A percentile compares a stretch with the other conserved stretches of the same genome.
These are phyloP conservation scores for Colletotrichum spinosum DNA, from an alignment of 2,329 filamentous ascomycete species.

Conservation along the genomic window DNA sequence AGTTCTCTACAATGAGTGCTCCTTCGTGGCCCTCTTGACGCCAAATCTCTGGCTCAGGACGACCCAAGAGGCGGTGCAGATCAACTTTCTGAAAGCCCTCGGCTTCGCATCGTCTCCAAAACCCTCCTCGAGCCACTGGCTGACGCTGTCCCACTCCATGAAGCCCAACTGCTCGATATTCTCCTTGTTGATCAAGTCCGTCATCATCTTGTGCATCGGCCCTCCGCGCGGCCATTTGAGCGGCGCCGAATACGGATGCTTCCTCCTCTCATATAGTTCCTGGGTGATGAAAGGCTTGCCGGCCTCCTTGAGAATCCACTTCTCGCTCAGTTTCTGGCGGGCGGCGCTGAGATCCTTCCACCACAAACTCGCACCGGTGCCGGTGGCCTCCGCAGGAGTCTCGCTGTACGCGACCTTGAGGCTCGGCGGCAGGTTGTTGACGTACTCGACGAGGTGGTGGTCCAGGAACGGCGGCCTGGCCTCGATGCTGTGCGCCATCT, in stretches of 20 bases:
- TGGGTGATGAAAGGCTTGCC: constrained; percentile 51
- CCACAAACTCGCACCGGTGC: constrained; percentile 30
- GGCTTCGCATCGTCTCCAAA: constrained; percentile 51
- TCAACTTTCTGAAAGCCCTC: constrained; percentile 19
- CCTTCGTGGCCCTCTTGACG: constrained; percentile 11
- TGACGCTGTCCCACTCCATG: constrained; percentile 50
- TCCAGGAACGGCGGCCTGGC: constrained; percentile 50
- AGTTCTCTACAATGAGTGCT: neutral
- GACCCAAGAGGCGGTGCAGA: constrained; percentile 24
- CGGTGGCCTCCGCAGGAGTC: constrained; percentile 5
- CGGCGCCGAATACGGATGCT: constrained; percentile 61
- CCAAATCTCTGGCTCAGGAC: constrained; percentile 30
- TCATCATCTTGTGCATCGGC: constrained; percentile 52
- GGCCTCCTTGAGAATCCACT: constrained; percentile 63
- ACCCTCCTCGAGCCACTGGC: constrained; percentile 45
- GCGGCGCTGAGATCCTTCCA: constrained; percentile 32
- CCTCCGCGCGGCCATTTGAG: constrained; percentile 54
- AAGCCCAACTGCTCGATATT: constrained; percentile 54
- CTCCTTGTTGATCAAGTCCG: constrained; percentile 47
- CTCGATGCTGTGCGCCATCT: constrained; percentile 52
- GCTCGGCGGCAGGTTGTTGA: constrained; percentile 34
- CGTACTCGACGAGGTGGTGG: constrained; percentile 45
- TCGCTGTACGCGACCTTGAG: constrained; percentile 22
- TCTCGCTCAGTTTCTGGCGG: constrained; percentile 51
- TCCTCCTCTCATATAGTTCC: constrained; percentile 61